A percentile compares a stretch with the other conserved stretches of the same genome.
These are phyloP conservation scores for Yarrowia yakushimensis DNA, from an alignment of 805 yeast genomes.

Conservation along the genomic window DNA sequence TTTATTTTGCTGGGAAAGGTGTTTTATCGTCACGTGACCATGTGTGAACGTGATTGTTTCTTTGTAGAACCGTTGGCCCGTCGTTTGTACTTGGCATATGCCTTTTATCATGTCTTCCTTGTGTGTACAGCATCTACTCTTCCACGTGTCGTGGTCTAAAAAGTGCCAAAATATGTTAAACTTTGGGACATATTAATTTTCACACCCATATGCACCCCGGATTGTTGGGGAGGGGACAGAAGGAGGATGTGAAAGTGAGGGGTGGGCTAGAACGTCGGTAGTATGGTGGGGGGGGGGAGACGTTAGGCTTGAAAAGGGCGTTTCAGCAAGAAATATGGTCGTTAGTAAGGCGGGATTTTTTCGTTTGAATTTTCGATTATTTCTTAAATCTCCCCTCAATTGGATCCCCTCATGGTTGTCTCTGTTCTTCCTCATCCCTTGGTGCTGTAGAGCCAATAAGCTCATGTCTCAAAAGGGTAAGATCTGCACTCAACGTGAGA, in stretches of 20 bases:
- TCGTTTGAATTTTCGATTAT: background rate
- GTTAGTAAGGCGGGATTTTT: background rate
- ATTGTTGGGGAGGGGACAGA: constrained; percentile 13
- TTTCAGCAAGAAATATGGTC: background rate
- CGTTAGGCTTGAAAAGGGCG: background rate
- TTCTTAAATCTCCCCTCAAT: background rate
- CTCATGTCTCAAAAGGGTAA: constrained; percentile 17
- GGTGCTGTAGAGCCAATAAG: constrained; percentile 4
- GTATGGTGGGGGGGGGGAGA: background rate
- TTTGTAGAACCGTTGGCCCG: background rate
- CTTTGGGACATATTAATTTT: constrained; percentile 13
- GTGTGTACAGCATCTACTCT: background rate
- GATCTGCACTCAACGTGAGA: constrained; percentile 18
- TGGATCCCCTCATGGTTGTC: background rate
- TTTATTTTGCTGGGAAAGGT: background rate
- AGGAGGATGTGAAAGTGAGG: background rate
- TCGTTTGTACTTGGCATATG: background rate
- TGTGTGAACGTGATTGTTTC: background rate
- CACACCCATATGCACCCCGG: constrained; percentile 23
- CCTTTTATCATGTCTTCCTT: background rate
- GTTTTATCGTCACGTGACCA: background rate
- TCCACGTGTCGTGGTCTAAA: constrained; percentile 10
- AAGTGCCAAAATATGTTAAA: background rate
- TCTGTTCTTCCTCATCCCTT: background rate
- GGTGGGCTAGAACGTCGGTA: background rate